A percentile compares a stretch with the other conserved stretches of the same genome.
These are phyloP conservation scores for Funneliformis caledonium DNA, from an alignment of 371 early-diverging fungal genomes.

Conservation along the genomic window DNA sequence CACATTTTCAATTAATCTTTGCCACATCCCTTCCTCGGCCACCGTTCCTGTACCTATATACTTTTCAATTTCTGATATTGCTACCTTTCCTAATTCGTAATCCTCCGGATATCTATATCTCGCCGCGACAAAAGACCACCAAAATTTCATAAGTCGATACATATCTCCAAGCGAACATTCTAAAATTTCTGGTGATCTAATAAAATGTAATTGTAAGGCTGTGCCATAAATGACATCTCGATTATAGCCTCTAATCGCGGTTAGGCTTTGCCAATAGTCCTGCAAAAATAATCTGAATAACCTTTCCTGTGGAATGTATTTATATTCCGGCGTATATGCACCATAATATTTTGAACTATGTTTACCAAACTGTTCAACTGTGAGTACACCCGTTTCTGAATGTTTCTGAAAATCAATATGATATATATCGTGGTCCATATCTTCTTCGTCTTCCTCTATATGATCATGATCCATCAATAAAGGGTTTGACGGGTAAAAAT, in stretches of 20 bases:
- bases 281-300: slow-evolving; percentile 31
- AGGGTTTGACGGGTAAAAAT: background rate
- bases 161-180: slow-evolving; percentile 2
- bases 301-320: slow-evolving; percentile 20
- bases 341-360: slow-evolving; percentile 30
- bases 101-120: slow-evolving; percentile 33
- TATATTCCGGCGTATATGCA: slow-evolving; percentile 31
- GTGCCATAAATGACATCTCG: slow-evolving; percentile 32
- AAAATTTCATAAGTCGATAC: slow-evolving; percentile 25
- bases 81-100: slow-evolving; percentile 24
- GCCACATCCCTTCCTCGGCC: slow-evolving; percentile 25
- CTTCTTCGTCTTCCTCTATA: background rate
- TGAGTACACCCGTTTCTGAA: slow-evolving; percentile 31
- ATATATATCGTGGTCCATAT: slow-evolving; percentile 9
- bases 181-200: slow-evolving; percentile 3
- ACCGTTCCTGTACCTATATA: background rate
- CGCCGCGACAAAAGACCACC: slow-evolving; percentile 33
- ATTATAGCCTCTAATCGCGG: slow-evolving; percentile 21
- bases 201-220: slow-evolving; percentile 27
- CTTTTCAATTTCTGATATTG: slow-evolving; percentile 20
- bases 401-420: slow-evolving; percentile 39
- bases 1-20: slow-evolving; percentile 12
- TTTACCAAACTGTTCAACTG: slow-evolving; percentile 26
- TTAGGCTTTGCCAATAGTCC: slow-evolving; percentile 28
- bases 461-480: slow-evolving; percentile 8